Evolutionary conservation across 164 flowering plant genomes (phyloP), one percentile per base, ranked within the genome.

Genomic region (Echeveria elegans): DNA sequence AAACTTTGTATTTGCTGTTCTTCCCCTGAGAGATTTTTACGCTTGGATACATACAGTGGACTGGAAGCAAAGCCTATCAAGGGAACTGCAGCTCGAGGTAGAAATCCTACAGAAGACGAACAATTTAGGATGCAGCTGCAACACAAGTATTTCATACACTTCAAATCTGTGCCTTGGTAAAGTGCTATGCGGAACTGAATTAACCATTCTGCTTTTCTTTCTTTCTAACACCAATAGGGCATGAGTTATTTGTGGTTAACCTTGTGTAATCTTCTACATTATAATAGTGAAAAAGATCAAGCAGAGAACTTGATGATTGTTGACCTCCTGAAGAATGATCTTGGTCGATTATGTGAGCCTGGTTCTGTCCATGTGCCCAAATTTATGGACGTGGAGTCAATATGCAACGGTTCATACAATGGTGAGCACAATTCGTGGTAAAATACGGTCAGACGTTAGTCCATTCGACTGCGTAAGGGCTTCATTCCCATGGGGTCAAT

Each of bases 301-400:
- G 96, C 99, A 10, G 99, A 94, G 77, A 94, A 94, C 79, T 72
- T 94, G 69, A 94, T 94, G 99, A 94, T 94, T 23, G 99, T 94
- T 31, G 99, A 94, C 74, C 99, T 91, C 65, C 83, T 91, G 59
- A 83, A 97, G 80, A 94, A 94, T 69, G 97, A 94, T 67, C 96
- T 94, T 31, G 97, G 97, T 29, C 91, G 90, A 62, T 95, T 94
- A 12, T 88, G 97, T 65, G 93, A 89, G 53, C 89, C 93, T 26
- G 99, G 99, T 26, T n/a, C n/a, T n/a, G n/a, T n/a, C n/a, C n/a
- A n/a, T n/a, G n/a, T n/a, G n/a, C n/a, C n/a, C n/a, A n/a, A n/a
- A n/a, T n/a, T n/a, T n/a, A n/a, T n/a, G n/a, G n/a, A n/a, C n/a
- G n/a, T n/a, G n/a, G n/a, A n/a, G n/a, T n/a, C n/a, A n/a, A n/a